phyloP scores from a whole-genome alignment of 305 asterid species.

The Stenogyne calaminthoides region DNA sequence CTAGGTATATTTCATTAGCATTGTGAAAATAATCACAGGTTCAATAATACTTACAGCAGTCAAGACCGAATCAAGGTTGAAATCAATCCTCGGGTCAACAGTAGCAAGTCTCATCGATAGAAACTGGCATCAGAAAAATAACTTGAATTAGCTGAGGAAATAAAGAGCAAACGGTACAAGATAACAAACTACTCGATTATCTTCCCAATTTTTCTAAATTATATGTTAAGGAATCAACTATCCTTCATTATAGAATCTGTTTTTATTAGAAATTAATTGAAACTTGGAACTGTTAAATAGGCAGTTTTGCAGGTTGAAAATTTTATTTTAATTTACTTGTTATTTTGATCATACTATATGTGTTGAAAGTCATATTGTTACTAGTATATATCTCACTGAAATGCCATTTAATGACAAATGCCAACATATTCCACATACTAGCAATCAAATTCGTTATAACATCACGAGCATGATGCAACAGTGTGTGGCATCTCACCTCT shows the following conservation, averaged over 20 bases:
- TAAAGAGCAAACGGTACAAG: background rate
- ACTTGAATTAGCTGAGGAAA: conserved; percentile 31
- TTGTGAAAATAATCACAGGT: conserved; percentile 7
- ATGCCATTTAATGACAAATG: background rate
- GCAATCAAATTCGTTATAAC: conserved; percentile 15
- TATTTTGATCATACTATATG: background rate
- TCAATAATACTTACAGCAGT: conserved; percentile 56
- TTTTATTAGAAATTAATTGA: background rate
- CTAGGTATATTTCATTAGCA: background rate
- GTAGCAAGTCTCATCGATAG: conserved; percentile 96
- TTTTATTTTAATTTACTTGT: conserved; percentile 2
- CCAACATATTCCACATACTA: background rate
- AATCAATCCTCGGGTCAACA: conserved; percentile 72
- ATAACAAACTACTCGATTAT: background rate
- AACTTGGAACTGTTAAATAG: background rate
- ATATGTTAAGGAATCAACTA: background rate
- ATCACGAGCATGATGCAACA: conserved; percentile 15
- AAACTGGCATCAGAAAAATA: conserved; percentile 56
- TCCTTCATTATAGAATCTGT: background rate
- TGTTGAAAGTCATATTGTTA: background rate
- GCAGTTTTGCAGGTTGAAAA: background rate
- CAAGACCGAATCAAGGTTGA: conserved; percentile 68
- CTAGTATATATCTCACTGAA: background rate
- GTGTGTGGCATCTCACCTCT: conserved; percentile 60
- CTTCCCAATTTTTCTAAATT: background rate